Percentiles rank a stretch among this genome's conserved stretches.
phyloP scores from a whole-genome alignment of 2,329 filamentous ascomycete genomes.

The Nannizziopsis arthrosporioides region DNA sequence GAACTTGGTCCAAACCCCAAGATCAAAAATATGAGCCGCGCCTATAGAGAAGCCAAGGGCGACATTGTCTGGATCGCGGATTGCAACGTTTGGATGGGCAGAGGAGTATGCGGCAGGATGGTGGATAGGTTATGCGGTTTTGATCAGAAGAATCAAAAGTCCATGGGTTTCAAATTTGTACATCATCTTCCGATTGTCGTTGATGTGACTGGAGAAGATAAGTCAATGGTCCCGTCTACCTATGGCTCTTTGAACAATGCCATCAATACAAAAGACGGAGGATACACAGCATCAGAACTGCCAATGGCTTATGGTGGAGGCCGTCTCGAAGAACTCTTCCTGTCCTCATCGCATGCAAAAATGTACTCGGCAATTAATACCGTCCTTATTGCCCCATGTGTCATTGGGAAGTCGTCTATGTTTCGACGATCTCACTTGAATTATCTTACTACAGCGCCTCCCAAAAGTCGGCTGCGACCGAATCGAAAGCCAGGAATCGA shows the following conservation, averaged over 20 bases:
- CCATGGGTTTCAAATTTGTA: conserved; percentile 67
- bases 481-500: conserved; percentile 59
- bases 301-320: conserved; percentile 51
- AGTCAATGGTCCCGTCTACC: conserved; percentile 17
- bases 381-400: conserved; percentile 78
- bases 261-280: neutral
- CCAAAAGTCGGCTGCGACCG: conserved; percentile 32
- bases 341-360: conserved; percentile 86
- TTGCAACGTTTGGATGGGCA: conserved; percentile 88
- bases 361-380: conserved; percentile 98
- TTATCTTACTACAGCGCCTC: conserved; percentile 49
- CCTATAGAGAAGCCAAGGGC: conserved; percentile 75
- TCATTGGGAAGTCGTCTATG: conserved; percentile 97
- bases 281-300: neutral
- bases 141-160: conserved; percentile 27
- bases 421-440: conserved; percentile 87
- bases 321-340: conserved; percentile 84
- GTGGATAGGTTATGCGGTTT: conserved; percentile 74
- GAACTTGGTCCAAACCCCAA: conserved; percentile 92
- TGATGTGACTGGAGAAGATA: conserved; percentile 43
- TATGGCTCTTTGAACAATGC: neutral
- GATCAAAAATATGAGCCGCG: conserved; percentile 88
- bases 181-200: conserved; percentile 85
- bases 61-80: conserved; percentile 92
- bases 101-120: conserved; percentile 71